phyloP scores from a whole-genome alignment of 208 protist species.

The Strigomonas galati region DNA sequence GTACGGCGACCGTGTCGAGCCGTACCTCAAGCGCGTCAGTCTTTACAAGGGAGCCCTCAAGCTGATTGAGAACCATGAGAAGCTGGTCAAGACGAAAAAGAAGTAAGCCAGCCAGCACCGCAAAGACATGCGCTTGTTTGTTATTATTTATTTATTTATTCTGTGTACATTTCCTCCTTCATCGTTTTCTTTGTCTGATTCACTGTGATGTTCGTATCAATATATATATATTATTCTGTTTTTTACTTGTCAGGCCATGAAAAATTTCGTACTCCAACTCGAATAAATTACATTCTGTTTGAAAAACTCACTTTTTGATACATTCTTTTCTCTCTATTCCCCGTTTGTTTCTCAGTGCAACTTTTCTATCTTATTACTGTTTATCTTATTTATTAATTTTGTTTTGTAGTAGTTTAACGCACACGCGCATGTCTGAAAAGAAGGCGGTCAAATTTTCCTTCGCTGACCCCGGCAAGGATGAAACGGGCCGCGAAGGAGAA shows the following conservation, averaged over 20 bases:
- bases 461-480: not conserved
- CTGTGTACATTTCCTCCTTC: too few relatives aligned
- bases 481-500: not conserved
- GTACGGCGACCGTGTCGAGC: not conserved
- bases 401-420: conserved; percentile 1
- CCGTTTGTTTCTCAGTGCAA: not conserved
- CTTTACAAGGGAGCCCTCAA: not conserved
- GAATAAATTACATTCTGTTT: too few relatives aligned
- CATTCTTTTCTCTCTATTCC: not conserved
- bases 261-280: too few relatives aligned
- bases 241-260: too few relatives aligned
- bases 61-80: not conserved
- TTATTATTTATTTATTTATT: too few relatives aligned
- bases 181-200: not conserved
- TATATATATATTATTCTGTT: too few relatives aligned
- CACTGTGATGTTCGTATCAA: too few relatives aligned
- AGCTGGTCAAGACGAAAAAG: too few relatives aligned
- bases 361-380: not conserved
- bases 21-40: not conserved
- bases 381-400: too few relatives aligned
- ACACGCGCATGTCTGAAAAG: conserved; percentile 4
- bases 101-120: too few relatives aligned
- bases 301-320: too few relatives aligned
- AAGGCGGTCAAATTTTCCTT: conserved; percentile 33
- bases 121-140: too few relatives aligned